Conservation (phyloP, 2,329 filamentous ascomycete species). For the Cladosporium colombiae region DNA sequence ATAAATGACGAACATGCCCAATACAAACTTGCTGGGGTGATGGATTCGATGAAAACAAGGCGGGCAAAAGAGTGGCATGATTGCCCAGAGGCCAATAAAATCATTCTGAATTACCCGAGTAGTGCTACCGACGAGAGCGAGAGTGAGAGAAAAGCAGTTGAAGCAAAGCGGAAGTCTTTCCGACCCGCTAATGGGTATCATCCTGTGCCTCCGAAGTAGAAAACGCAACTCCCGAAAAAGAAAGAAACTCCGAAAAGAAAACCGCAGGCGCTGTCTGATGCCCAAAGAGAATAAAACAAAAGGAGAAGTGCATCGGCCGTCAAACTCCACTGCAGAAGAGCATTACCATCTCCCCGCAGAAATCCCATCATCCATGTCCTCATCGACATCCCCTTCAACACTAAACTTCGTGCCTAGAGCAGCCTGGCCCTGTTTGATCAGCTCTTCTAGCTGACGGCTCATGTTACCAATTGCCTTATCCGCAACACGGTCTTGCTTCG, state of each 20-base stretch:
- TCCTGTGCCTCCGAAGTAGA: slow-evolving; percentile 15
- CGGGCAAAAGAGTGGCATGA: background rate
- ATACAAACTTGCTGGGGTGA: background rate
- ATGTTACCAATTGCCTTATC: slow-evolving; percentile 79
- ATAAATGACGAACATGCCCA: background rate
- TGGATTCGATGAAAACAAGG: background rate
- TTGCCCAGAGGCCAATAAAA: background rate
- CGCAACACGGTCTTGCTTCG: slow-evolving; percentile 72
- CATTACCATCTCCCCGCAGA: slow-evolving; percentile 1
- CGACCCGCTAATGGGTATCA: slow-evolving; percentile 16
- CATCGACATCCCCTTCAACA: slow-evolving; percentile 34
- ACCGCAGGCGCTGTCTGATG: background rate
- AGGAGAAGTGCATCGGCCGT: background rate
- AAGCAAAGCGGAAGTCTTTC: slow-evolving; percentile 6
- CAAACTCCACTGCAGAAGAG: background rate
- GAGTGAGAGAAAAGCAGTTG: background rate
- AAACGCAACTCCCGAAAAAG: background rate
- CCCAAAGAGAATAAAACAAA: background rate
- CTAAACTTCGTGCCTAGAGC: slow-evolving; percentile 64
- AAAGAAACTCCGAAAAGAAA: background rate
- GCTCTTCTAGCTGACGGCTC: slow-evolving; percentile 75
- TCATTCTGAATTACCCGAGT: background rate
- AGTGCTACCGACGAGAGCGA: background rate
- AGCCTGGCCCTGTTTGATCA: slow-evolving; percentile 87
- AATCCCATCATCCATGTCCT: slow-evolving; percentile 34